Evolutionary conservation across 345 rosid species (phyloP).

Genomic region (Noccaea caerulescens): DNA sequence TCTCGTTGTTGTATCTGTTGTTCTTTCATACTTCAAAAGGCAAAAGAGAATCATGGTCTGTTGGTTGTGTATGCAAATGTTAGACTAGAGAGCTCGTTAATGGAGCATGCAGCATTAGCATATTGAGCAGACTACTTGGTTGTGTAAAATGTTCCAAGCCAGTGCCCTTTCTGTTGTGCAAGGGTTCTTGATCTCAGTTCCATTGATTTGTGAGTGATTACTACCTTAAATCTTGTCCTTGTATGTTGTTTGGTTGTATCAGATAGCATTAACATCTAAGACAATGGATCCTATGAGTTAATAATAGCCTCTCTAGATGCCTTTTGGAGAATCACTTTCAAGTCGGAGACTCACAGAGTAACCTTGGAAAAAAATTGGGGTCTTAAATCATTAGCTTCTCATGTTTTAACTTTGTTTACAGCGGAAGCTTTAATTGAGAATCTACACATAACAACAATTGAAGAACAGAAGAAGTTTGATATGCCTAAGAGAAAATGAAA

Average conservation of each 20-base stretch:
- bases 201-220: conserved; percentile 34
- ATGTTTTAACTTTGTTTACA: conserved; percentile 35
- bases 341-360: conserved; percentile 7
- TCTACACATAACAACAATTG: not conserved
- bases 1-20: not conserved
- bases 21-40: not conserved
- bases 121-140: not conserved
- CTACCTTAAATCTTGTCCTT: not conserved
- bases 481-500: not conserved
- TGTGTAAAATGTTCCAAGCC: conserved; percentile 68
- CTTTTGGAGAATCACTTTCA: conserved; percentile 12
- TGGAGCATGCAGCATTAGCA: not conserved
- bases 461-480: conserved; percentile 12
- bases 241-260: conserved; percentile 39
- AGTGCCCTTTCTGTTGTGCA: conserved; percentile 58
- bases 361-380: not conserved
- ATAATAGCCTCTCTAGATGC: not conserved
- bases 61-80: not conserved
- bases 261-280: conserved; percentile 5
- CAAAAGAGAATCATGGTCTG: not conserved
- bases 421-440: conserved; percentile 27
- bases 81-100: not conserved
- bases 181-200: conserved; percentile 60
- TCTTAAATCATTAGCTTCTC: conserved; percentile 30
- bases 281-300: conserved; percentile 21